A percentile compares a stretch with the other conserved stretches of the same genome.
Conservation (phyloP, 495 filamentous ascomycete species). For the Bombardia bombarda region DNA sequence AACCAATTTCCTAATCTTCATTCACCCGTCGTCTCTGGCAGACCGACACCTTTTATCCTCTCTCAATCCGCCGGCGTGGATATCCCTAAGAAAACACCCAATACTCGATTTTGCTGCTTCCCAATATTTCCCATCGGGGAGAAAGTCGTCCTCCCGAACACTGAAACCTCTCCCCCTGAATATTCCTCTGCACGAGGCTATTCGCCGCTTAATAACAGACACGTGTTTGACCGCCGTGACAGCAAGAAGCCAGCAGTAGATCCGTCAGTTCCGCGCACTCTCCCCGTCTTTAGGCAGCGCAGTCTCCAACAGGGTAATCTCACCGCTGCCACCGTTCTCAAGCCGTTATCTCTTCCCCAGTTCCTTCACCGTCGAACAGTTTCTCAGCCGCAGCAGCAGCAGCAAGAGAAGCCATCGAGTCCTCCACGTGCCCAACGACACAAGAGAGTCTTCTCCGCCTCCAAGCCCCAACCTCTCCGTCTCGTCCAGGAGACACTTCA, state of each 20-base stretch:
- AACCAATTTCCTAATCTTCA: conserved; percentile 1
- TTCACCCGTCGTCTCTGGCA: conserved; percentile 16
- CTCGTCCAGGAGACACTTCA: conserved; percentile 15
- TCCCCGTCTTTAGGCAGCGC: too few species aligned
- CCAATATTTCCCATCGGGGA: conserved; percentile 15
- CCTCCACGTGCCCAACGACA: conserved; percentile 1
- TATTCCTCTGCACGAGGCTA: not conserved
- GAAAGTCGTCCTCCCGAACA: too few species aligned
- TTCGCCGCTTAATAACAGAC: too few species aligned
- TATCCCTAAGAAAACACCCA: conserved; percentile 8
- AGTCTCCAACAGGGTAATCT: too few species aligned
- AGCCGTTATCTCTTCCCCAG: too few species aligned
- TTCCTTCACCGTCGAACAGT: too few species aligned
- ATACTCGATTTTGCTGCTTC: conserved; percentile 13
- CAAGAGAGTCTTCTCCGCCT: conserved; percentile 11
- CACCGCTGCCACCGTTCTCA: not conserved
- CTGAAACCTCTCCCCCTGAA: too few species aligned
- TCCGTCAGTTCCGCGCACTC: too few species aligned
- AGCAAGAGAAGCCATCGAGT: not conserved
- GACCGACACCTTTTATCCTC: conserved; percentile 6
- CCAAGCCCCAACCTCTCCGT: conserved; percentile 17
- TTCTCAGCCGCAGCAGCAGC: too few species aligned
- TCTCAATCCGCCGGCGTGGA: conserved; percentile 7
- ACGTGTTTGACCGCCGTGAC: too few species aligned
- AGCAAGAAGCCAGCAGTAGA: too few species aligned